These are phyloP conservation scores for Exophiala bonariae DNA, from an alignment of 2,329 filamentous ascomycete species.

Conservation along the genomic window DNA sequence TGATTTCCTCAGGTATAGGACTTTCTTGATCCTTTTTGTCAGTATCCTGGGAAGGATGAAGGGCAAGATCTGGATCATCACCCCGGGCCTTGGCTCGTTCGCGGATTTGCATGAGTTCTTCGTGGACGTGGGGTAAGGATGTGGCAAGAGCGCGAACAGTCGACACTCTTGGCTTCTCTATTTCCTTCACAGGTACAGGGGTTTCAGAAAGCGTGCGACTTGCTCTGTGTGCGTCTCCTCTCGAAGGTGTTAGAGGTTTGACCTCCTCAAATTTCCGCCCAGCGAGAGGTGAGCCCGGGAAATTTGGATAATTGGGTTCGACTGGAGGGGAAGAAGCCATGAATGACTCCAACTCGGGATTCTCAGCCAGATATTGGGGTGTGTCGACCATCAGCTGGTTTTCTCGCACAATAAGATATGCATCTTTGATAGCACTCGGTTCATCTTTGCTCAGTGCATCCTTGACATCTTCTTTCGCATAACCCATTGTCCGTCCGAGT, in stretches of 20 bases:
- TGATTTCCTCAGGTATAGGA: conserved; percentile 29
- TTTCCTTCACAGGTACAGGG: conserved; percentile 29
- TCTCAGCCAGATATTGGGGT: conserved; percentile 53
- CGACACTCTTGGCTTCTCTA: conserved; percentile 62
- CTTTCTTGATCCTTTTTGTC: conserved; percentile 21
- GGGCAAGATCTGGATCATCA: conserved; percentile 29
- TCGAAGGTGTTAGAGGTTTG: conserved; percentile 25
- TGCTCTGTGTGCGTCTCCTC: conserved; percentile 15
- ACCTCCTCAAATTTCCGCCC: conserved; percentile 17
- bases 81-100: conserved; percentile 50
- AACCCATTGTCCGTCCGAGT: conserved; percentile 97
- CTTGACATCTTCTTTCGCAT: conserved; percentile 90
- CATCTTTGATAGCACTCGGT: conserved; percentile 97
- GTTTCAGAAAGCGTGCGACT: conserved; percentile 29
- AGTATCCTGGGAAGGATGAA: conserved; percentile 17
- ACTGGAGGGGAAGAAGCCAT: conserved; percentile 57
- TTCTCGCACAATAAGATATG: conserved; percentile 95
- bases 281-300: conserved; percentile 20
- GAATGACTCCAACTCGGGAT: conserved; percentile 49
- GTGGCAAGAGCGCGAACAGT: conserved; percentile 91
- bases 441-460: conserved; percentile 89
- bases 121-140: conserved; percentile 86
- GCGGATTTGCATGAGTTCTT: conserved; percentile 75
- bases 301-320: conserved; percentile 34
- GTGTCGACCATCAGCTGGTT: conserved; percentile 83